phyloP scores from a whole-genome alignment of 331 rosid species.

The Cydonia oblonga region DNA sequence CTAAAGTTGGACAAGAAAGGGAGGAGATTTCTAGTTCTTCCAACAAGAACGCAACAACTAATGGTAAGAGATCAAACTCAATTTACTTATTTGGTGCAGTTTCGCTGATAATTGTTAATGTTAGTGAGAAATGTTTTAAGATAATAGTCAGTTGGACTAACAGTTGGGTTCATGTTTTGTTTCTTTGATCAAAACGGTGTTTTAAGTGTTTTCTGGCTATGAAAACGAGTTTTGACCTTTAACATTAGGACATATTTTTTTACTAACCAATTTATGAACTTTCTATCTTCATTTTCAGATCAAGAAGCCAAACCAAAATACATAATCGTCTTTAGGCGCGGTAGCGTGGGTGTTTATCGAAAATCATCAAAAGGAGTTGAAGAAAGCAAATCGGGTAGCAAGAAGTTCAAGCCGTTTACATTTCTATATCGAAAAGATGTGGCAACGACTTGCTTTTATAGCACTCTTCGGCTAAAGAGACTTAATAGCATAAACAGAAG shows the following conservation, averaged over 20 bases:
- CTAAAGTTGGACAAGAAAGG: constrained; percentile 28
- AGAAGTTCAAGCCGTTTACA: constrained; percentile 34
- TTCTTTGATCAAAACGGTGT: neutral
- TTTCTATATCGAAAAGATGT: constrained; percentile 38
- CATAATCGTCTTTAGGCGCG: constrained; percentile 15
- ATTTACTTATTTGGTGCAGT: neutral
- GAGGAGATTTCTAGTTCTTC: constrained; percentile 20
- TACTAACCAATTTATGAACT: neutral
- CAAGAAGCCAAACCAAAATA: constrained; percentile 25
- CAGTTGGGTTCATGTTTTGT: neutral
- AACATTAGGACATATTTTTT: neutral
- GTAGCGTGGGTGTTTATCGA: constrained; percentile 20
- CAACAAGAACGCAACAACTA: constrained; percentile 20
- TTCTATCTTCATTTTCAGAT: constrained; percentile 21
- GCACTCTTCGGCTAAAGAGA: constrained; percentile 34
- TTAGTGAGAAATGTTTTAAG: neutral
- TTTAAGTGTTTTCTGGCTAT: neutral
- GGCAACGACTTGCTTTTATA: constrained; percentile 42
- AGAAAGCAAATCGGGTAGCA: constrained; percentile 20
- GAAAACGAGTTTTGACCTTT: neutral
- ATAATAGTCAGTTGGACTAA: neutral
- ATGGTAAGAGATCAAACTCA: constrained; percentile 29
- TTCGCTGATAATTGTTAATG: neutral
- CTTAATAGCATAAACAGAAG: constrained; percentile 13
- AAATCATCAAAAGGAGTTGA: constrained; percentile 21